phyloP scores from a whole-genome alignment of 2,329 filamentous ascomycete species.

The Trichoderma aggressivum region DNA sequence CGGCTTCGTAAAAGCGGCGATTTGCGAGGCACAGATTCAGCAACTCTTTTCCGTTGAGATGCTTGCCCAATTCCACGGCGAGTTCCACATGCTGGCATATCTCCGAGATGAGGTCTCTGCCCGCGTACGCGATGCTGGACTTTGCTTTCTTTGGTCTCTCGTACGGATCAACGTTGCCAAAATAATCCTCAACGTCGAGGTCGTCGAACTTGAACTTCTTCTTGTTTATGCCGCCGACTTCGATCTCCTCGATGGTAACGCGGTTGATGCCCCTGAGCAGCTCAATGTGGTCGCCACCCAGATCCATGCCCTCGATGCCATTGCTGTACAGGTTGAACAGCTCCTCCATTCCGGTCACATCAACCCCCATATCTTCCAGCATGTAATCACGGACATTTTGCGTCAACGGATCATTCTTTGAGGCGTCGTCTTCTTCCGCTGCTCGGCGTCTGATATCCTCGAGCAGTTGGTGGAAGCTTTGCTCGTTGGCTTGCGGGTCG shows the following conservation, averaged over 20 bases:
- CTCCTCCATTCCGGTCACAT: not conserved
- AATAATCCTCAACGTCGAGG: constrained; percentile 28
- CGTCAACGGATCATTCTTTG: not conserved
- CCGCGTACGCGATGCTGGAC: constrained; percentile 25
- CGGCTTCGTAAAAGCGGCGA: constrained; percentile 56
- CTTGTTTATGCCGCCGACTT: constrained; percentile 18
- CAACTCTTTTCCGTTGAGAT: constrained; percentile 54
- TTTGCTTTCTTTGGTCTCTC: not conserved
- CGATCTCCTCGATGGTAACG: constrained; percentile 14
- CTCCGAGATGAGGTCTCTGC: constrained; percentile 43
- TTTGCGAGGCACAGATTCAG: constrained; percentile 64
- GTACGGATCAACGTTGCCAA: constrained; percentile 32
- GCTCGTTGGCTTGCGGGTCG: not conserved
- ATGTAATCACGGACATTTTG: not conserved
- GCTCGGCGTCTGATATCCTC: constrained; percentile 25
- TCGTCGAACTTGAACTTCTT: constrained; percentile 32
- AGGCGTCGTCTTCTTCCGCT: constrained; percentile 20
- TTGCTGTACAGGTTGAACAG: not conserved
- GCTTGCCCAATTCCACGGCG: constrained; percentile 51
- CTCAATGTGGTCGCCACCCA: not conserved
- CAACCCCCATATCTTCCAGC: constrained; percentile 2
- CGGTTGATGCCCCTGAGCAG: constrained; percentile 14
- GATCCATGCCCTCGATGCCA: not conserved
- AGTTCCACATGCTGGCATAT: constrained; percentile 49
- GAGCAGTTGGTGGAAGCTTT: constrained; percentile 22